Base-by-base conservation (phyloP, 176 grass and related monocot species). In the Zea luxurians region DNA sequence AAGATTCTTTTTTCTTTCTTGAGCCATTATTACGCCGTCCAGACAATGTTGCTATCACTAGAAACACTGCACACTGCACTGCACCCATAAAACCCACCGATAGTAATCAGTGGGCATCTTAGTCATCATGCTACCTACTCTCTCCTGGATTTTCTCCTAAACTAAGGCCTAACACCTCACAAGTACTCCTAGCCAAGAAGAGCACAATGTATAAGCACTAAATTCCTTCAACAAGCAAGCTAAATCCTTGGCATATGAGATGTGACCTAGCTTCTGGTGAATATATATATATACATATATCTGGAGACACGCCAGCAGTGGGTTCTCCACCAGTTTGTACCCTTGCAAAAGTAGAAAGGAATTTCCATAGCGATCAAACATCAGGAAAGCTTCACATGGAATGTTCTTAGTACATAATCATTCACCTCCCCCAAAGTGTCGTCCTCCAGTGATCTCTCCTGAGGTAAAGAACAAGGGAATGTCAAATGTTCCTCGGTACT, bases 81-180 rank as follows among this genome's bases (percentile, higher is more conserved):
- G 27, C 27, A 27, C 77, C 42, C 71, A 81, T 66, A 89, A 88
- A 89, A 84, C 82, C 9, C 37, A 36, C 58, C 65, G 84, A 86
- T 75, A 87, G 73, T 87, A 87, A 87, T 78, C 67, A 71, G 41
- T 77, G 41, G 82, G 72, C 77, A 81, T 81, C 76, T 88, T 84
- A 70, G 71, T 89, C 82, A 85, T 84, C 72, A 89, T 81, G 48
- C 65, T 48, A 88, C 76, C 66, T 77, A 77, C 65, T 84, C 65
- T 71, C 48, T 64, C 82, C 48, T 37, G 57, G 41, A 59, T 62
- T 80, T 76, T 70, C 77, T 70, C 71, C 58, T 80, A 77, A 76
- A 84, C 58, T 43, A 76, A 66, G 71, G 65, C 42, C 62, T 62
- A 17, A 65, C 37, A 61, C 52, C 37, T 43, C 49, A 67, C 61